phyloP scores from a whole-genome alignment of 1,284 basidiomycete species.

The Caloboletus inedulis region DNA sequence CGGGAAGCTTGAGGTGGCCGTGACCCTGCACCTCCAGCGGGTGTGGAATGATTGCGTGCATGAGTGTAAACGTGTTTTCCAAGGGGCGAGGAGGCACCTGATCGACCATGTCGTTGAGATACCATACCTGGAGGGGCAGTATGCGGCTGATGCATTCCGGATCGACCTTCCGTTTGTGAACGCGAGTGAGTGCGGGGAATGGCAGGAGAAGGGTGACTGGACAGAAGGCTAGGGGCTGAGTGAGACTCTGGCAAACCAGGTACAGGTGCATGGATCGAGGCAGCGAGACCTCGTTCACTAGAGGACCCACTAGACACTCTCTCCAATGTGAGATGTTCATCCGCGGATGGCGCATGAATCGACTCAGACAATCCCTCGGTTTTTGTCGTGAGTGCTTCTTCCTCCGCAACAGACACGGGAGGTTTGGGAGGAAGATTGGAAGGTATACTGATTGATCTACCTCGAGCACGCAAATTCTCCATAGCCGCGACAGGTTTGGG shows the following conservation, averaged over 20 bases:
- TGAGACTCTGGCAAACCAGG: constrained; percentile 31
- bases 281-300: constrained; percentile 31
- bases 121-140: constrained; percentile 22
- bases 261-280: constrained; percentile 51
- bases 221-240: constrained; percentile 26
- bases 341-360: constrained; percentile 24
- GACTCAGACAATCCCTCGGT: constrained; percentile 27
- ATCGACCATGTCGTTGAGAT: constrained; percentile 37
- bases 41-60: constrained; percentile 60
- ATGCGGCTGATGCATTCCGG: constrained; percentile 29
- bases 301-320: constrained; percentile 17
- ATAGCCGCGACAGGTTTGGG: constrained; percentile 41
- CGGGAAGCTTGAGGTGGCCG: constrained; percentile 48
- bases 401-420: constrained; percentile 3
- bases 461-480: constrained; percentile 20
- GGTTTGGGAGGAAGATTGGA: constrained; percentile 19
- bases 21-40: constrained; percentile 36
- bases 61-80: constrained; percentile 39
- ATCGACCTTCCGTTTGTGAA: constrained; percentile 50
- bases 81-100: constrained; percentile 40
- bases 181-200: constrained; percentile 40
- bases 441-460: constrained; percentile 15
- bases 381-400: constrained; percentile 13
- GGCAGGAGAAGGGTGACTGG: constrained; percentile 8
- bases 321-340: constrained; percentile 19